Evolutionary conservation across 768 basidiomycete genomes (phyloP), one percentile per base, ranked within the genome.

Genomic region (Podaxis pistillaris): DNA sequence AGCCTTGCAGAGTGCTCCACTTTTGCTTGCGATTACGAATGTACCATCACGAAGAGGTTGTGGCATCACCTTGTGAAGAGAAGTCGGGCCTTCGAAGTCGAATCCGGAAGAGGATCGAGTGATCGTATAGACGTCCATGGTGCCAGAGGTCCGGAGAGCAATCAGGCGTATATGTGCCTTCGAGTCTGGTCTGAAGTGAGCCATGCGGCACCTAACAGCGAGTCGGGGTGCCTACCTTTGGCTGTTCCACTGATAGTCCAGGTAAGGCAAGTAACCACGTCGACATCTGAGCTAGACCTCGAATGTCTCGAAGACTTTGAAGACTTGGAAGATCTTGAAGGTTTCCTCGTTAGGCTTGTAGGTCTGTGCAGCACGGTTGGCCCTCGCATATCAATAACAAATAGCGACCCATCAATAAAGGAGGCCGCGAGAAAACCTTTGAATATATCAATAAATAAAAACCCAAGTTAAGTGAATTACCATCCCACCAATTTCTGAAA

Each of bases 361-460:
- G 78, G 79, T 28, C 85, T 79, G 0, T 89, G 74, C 11, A 94
- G 81, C 11, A 94, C 75, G 12, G 81, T 80, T 0, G 93, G 92
- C 1, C 85, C 89, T 24, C 91, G 81, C 81, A 94, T 79, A 68
- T 95, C 90, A 17, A 94, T 71, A 36, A 94, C 75, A 37, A 82
- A 74, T 22, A 96, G 60, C 1, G 81, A 76, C 1, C 85, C 86
- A 53, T 83, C 81, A 4, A 73, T 69, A 70, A 89, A 93, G 2
- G 88, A 86, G 2, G 87, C 79, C 1, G 93, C 91, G 49, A 93
- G 72, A 72, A 96, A 93, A 4, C 91, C 93, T 93, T 64, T 56
- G n/a, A 38, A 50, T 19, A 47, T 49, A 37, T 33, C 30, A 63
- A 56, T 59, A 59, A 56, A 49, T 36, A 19, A 24, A 8, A 58